These are phyloP conservation scores for Pisolithus sp. DNA, from an alignment of 768 basidiomycete species.

Conservation along the genomic window DNA sequence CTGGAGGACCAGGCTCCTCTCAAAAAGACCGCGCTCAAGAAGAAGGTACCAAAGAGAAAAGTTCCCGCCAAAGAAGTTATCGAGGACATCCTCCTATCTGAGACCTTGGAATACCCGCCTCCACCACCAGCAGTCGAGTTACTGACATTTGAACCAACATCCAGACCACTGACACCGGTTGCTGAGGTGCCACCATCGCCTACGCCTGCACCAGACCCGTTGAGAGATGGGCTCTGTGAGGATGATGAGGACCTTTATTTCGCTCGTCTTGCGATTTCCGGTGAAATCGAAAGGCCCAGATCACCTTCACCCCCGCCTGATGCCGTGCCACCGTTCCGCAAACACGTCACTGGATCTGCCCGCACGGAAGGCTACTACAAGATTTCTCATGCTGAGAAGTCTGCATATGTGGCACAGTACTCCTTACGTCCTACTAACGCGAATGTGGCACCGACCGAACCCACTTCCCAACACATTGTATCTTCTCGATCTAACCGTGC, in stretches of 20 bases:
- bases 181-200: slow-evolving; percentile 37
- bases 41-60: slow-evolving; percentile 33
- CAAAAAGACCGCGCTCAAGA: slow-evolving; percentile 22
- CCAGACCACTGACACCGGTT: slow-evolving; percentile 48
- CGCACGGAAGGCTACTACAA: slow-evolving; percentile 95
- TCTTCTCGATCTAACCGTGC: slow-evolving; percentile 89
- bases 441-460: slow-evolving; percentile 35
- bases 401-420: slow-evolving; percentile 87
- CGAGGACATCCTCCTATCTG: slow-evolving; percentile 47
- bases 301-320: slow-evolving; percentile 32
- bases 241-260: slow-evolving; percentile 92
- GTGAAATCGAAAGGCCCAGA: slow-evolving; percentile 20
- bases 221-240: slow-evolving; percentile 54
- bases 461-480: slow-evolving; percentile 49
- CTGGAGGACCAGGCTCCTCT: slow-evolving; percentile 19
- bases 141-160: slow-evolving; percentile 36
- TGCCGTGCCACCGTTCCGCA: slow-evolving; percentile 51
- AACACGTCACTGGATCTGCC: slow-evolving; percentile 79
- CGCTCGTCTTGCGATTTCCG: slow-evolving; percentile 36
- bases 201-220: slow-evolving; percentile 44
- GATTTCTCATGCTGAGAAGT: slow-evolving; percentile 87
- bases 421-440: slow-evolving; percentile 50
- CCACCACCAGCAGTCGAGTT: slow-evolving; percentile 50
- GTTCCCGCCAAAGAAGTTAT: slow-evolving; percentile 30
- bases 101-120: slow-evolving; percentile 41